phyloP scores from a whole-genome alignment of 1,139 yeast genomes.

The Zygosaccharomyces sapae region DNA sequence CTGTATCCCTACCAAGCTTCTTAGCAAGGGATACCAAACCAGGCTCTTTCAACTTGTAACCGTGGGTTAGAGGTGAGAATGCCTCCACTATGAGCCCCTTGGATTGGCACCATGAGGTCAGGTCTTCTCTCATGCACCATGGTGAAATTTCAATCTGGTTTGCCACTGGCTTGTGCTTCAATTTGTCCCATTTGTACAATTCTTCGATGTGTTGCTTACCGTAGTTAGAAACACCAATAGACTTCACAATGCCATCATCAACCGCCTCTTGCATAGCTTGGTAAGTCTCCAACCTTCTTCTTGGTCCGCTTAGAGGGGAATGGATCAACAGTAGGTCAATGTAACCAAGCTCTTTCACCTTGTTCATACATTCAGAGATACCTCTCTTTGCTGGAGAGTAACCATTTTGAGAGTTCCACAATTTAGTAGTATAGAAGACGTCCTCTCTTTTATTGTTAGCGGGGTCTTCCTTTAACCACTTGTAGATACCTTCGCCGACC shows the following conservation, averaged over 20 bases:
- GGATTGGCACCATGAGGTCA: constrained; percentile 51
- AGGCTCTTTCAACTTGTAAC: constrained; percentile 49
- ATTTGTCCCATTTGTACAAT: constrained; percentile 48
- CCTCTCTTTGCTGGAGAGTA: constrained; percentile 55
- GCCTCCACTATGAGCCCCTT: constrained; percentile 59
- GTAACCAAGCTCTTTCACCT: constrained; percentile 46
- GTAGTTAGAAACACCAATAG: constrained; percentile 68
- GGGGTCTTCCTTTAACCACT: constrained; percentile 51
- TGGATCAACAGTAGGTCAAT: constrained; percentile 53
- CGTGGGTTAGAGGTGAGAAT: constrained; percentile 69
- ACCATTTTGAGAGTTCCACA: constrained; percentile 57
- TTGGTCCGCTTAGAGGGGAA: constrained; percentile 55
- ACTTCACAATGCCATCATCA: constrained; percentile 48
- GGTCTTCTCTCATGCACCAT: constrained; percentile 65
- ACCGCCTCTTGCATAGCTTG: constrained; percentile 63
- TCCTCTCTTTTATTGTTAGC: constrained; percentile 48
- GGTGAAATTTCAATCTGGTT: constrained; percentile 73
- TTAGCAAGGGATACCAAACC: constrained; percentile 42
- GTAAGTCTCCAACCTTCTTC: constrained; percentile 52
- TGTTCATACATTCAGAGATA: constrained; percentile 46
- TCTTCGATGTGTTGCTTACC: constrained; percentile 59
- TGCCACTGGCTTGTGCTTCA: constrained; percentile 55
- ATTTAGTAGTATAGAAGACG: constrained; percentile 67
- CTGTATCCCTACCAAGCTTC: constrained; percentile 38
- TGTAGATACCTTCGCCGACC: constrained; percentile 47